phyloP scores from a whole-genome alignment of 2,329 filamentous ascomycete species.

The Ascocoryne sarcoides region DNA sequence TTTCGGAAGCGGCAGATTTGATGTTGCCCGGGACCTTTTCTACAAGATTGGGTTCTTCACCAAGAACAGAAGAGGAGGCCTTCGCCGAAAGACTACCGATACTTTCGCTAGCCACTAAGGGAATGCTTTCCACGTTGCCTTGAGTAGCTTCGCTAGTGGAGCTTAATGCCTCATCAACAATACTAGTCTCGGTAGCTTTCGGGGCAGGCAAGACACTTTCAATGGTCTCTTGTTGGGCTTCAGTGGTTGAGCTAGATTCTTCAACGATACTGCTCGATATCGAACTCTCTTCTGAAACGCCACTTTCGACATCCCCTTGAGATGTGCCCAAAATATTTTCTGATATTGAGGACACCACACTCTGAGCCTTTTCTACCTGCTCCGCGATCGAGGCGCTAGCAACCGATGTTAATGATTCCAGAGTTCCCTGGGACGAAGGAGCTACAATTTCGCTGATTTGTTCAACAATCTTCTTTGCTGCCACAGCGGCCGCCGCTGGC shows the following conservation, averaged over 20 bases:
- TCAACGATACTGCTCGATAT: constrained; percentile 14
- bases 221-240: constrained; percentile 23
- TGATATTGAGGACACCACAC: constrained; percentile 13
- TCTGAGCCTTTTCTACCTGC: constrained; percentile 3
- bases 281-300: constrained; percentile 14
- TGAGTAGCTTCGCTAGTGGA: constrained; percentile 21
- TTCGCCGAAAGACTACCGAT: constrained; percentile 20
- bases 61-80: constrained; percentile 20
- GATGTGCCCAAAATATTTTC: constrained; percentile 12
- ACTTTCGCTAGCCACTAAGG: constrained; percentile 16
- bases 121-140: constrained; percentile 21
- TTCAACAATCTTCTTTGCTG: constrained; percentile 26
- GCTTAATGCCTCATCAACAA: constrained; percentile 23
- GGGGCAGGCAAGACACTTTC: constrained; percentile 30
- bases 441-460: constrained; percentile 22
- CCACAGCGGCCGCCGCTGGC: constrained; percentile 45
- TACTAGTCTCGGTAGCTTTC: constrained; percentile 20
- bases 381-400: constrained; percentile 19
- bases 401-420: constrained; percentile 28
- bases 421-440: constrained; percentile 20
- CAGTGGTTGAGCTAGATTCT: constrained; percentile 19
- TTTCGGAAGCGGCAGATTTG: constrained; percentile 20
- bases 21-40: constrained; percentile 25
- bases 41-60: constrained; percentile 16
- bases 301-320: constrained; percentile 15